Base-by-base conservation (phyloP, 768 basidiomycete genomes). In the Butyriboletus loyo region DNA sequence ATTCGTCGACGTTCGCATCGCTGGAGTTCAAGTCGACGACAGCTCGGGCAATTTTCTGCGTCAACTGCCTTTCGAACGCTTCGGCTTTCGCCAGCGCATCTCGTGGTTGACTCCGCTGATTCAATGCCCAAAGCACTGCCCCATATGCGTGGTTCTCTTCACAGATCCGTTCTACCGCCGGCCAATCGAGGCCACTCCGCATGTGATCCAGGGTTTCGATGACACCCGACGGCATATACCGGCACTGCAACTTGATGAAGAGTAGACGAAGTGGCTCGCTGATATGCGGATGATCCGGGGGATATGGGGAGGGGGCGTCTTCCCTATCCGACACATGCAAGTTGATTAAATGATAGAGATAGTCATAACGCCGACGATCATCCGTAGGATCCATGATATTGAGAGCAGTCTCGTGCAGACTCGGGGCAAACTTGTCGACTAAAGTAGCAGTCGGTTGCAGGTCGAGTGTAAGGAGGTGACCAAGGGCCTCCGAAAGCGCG, bases 121-220 rank as follows among this genome's bases (percentile, higher is more conserved):
- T 78, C 41, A 85, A 70, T 3, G 84, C 77, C 95, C 95, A 98
- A 5, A 98, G 72, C 22, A 88, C 85, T 9, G 89, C 91, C 44
- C 91, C 85, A 56, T 79, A 87, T 15, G 83, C 84, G 37, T 75
- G 75, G 19, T 77, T 75, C 2, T 75, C 67, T 68, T 94, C 88
- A 67, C 92, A 95, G 9, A 81, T 79, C 5, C 72, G 72, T 15
- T 84, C 72, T 24, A 86, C 73, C 21, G 78, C 72, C 2, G 70
- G 55, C 71, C 84, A 80, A 50, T 89, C 84, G 43, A 92, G 66
- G 47, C 70, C 72, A 15, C 77, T 77, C 6, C 64, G 52, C 49
- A 88, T 71, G 46, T 70, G 72, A 57, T 81, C 74, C 10, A 97
- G 73, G 35, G 81, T 80, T 13, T 75, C 62, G 24, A 95, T 80